Evolutionary conservation across 2,329 filamentous ascomycete genomes (phyloP).

Genomic region (Fusarium aywerte): DNA sequence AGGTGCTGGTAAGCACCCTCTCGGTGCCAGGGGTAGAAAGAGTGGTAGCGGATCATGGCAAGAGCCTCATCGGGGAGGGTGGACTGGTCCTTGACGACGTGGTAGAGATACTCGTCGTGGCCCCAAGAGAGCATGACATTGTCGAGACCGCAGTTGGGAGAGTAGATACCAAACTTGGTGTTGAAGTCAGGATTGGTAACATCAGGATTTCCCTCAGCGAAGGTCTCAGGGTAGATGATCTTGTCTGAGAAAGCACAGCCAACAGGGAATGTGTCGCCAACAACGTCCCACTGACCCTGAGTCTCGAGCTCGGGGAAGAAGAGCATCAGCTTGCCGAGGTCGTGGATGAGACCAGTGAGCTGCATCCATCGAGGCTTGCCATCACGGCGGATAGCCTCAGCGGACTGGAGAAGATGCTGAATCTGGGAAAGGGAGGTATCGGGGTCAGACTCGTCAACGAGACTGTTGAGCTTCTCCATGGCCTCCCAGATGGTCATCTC

Average conservation of each 20-base stretch:
- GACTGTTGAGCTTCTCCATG: constrained; percentile 90
- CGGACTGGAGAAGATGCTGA: constrained; percentile 87
- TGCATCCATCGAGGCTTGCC: constrained; percentile 87
- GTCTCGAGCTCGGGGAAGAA: constrained; percentile 74
- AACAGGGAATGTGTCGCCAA: constrained; percentile 86
- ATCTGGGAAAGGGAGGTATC: constrained; percentile 90
- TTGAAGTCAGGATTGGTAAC: constrained; percentile 75
- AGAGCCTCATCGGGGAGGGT: constrained; percentile 82
- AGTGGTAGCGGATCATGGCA: constrained; percentile 94
- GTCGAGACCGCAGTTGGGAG: constrained; percentile 80
- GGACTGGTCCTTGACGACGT: constrained; percentile 84
- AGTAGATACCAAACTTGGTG: constrained; percentile 83
- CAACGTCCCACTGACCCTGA: constrained; percentile 92
- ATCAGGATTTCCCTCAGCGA: constrained; percentile 78
- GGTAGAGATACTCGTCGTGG: constrained; percentile 88
- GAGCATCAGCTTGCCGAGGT: constrained; percentile 82
- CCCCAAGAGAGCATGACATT: constrained; percentile 93
- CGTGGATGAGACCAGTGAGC: constrained; percentile 80
- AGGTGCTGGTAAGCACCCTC: constrained; percentile 82
- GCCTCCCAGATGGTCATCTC: constrained; percentile 91
- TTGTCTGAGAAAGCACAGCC: constrained; percentile 78
- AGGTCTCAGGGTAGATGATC: constrained; percentile 85
- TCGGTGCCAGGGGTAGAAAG: constrained; percentile 91
- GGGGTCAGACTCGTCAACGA: constrained; percentile 91
- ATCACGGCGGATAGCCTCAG: constrained; percentile 88